Percentiles rank a stretch among this genome's conserved stretches.
Evolutionary conservation across 1,139 yeast genomes (phyloP).

Genomic region (Yamadazyma dushanensis): DNA sequence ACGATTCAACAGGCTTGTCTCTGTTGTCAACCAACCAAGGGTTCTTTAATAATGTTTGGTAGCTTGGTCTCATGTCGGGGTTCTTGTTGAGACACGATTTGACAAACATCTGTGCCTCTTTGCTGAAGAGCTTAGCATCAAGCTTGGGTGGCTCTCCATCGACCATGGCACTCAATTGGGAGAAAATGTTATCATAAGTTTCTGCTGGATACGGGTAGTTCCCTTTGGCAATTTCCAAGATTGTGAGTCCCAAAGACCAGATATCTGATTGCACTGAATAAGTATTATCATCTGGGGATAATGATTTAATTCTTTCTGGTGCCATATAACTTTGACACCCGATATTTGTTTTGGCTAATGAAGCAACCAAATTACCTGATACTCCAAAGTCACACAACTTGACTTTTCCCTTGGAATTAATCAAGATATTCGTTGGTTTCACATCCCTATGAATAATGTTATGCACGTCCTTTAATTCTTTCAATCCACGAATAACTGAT

Average conservation of each 20-base stretch:
- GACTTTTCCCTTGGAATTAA: constrained; percentile 78
- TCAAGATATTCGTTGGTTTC: constrained; percentile 91
- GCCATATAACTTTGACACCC: constrained; percentile 99
- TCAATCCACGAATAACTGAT: constrained; percentile 79
- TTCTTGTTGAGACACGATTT: constrained; percentile 75
- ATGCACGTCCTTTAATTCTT: constrained; percentile 79
- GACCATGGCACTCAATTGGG: constrained; percentile 92
- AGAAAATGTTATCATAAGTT: constrained; percentile 83
- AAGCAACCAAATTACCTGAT: constrained; percentile 91
- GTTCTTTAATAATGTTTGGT: constrained; percentile 68
- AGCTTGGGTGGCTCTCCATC: constrained; percentile 92
- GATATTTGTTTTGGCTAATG: constrained; percentile 91
- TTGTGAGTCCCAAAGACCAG: constrained; percentile 92
- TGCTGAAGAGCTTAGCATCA: constrained; percentile 52
- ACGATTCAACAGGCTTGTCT: constrained; percentile 23
- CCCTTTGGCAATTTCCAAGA: constrained; percentile 88
- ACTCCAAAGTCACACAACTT: constrained; percentile 97
- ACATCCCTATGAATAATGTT: constrained; percentile 96
- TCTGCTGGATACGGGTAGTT: constrained; percentile 95
- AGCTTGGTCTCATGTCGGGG: constrained; percentile 83
- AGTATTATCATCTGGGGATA: constrained; percentile 63
- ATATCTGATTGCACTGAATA: constrained; percentile 95
- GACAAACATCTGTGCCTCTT: constrained; percentile 83
- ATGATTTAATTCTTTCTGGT: constrained; percentile 83
- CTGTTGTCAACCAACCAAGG: constrained; percentile 72